These are phyloP conservation scores for Laguncularia racemosa DNA, from an alignment of 345 rosid species.

Conservation along the genomic window DNA sequence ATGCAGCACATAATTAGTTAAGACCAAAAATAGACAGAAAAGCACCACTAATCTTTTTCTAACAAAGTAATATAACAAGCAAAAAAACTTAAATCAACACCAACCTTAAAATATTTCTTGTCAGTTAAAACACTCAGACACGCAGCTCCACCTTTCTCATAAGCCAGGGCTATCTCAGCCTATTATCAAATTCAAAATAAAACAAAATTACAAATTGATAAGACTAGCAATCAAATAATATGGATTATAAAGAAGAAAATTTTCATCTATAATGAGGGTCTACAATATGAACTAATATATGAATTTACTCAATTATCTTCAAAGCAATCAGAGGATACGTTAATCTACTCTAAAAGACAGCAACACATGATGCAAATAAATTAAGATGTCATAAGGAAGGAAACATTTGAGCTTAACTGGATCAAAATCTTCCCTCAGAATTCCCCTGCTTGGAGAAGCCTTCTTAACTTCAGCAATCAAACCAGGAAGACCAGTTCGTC, in stretches of 20 bases:
- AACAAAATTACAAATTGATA: neutral
- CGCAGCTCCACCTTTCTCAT: constrained; percentile 93
- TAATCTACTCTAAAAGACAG: no score
- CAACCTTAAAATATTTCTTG: constrained; percentile 75
- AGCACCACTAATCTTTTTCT: no score
- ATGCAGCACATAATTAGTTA: constrained; percentile 6
- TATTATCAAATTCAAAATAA: constrained; percentile 16
- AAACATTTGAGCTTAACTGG: constrained; percentile 37
- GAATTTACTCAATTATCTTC: no score
- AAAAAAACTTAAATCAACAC: neutral
- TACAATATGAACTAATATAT: no score
- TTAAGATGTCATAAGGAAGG: neutral
- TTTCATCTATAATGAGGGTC: no score
- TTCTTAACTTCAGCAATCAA: constrained; percentile 97
- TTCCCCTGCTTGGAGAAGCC: constrained; percentile 94
- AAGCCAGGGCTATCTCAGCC: constrained; percentile 81
- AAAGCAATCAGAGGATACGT: no score
- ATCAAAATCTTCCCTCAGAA: constrained; percentile 80
- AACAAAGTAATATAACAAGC: neutral
- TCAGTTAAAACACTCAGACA: constrained; percentile 94
- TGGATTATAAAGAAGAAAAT: neutral
- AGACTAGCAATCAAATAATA: neutral
- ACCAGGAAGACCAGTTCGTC: constrained; percentile 66
- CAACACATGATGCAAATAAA: no score
- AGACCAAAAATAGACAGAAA: no score